Conservation (phyloP, 225 moss, liverwort and hornwort genomes). For the Lunularia cruciata region DNA sequence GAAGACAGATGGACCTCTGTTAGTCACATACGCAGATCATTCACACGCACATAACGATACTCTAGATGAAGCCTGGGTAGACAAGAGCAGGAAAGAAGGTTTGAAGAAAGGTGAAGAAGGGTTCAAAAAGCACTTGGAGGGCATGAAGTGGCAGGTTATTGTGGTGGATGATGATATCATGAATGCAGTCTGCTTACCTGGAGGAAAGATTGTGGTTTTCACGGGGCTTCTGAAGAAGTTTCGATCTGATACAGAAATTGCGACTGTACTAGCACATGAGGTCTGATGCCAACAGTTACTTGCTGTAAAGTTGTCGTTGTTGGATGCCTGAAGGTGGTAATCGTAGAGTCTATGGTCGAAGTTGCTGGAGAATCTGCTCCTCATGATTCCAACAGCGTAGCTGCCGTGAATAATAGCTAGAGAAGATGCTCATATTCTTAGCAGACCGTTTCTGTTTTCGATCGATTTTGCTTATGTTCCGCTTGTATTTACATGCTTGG, state of each 20-base stretch:
- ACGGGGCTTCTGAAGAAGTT: constrained; percentile 88
- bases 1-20: constrained; percentile 23
- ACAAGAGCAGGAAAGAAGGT: constrained; percentile 78
- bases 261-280: constrained; percentile 94
- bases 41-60: constrained; percentile 58
- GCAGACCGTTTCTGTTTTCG: too few relatives aligned
- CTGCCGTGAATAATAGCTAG: too few relatives aligned
- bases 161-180: constrained; percentile 79
- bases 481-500: too few relatives aligned
- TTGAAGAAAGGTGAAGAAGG: constrained; percentile 63
- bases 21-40: constrained; percentile 28
- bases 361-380: too few relatives aligned
- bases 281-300: too few relatives aligned
- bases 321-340: too few relatives aligned
- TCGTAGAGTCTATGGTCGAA: too few relatives aligned
- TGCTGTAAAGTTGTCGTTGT: background rate
- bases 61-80: constrained; percentile 85
- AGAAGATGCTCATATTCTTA: too few relatives aligned
- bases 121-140: constrained; percentile 63
- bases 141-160: constrained; percentile 86
- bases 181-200: constrained; percentile 91
- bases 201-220: constrained; percentile 95
- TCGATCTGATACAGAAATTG: constrained; percentile 64
- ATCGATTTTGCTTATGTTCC: too few relatives aligned
- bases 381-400: too few relatives aligned